These are phyloP conservation scores for Colletotrichum graminicola DNA, from an alignment of 2,329 filamentous ascomycete genomes.

Conservation along the genomic window DNA sequence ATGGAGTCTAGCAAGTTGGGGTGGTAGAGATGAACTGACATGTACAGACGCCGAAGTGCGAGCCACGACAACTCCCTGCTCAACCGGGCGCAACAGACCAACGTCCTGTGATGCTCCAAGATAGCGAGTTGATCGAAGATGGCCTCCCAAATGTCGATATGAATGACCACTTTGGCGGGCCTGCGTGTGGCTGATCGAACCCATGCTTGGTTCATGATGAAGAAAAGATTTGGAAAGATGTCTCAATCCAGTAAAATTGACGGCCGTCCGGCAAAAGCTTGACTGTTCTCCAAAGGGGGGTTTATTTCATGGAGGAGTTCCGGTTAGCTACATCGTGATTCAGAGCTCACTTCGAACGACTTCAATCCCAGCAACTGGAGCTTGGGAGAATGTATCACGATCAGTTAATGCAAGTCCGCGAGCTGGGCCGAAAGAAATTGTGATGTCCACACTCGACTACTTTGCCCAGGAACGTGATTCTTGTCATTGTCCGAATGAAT, in stretches of 20 bases:
- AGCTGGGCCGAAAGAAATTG: neutral
- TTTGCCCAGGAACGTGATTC: neutral
- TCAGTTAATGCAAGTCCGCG: no score
- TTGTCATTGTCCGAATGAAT: neutral
- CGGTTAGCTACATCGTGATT: neutral
- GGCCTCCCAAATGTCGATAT: conserved; percentile 1
- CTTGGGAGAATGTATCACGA: neutral
- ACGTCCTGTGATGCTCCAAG: neutral
- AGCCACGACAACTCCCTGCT: neutral
- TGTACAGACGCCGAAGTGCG: conserved; percentile 16
- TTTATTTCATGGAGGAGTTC: no score
- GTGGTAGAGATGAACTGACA: neutral
- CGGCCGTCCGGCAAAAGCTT: neutral
- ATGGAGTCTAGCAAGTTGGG: neutral
- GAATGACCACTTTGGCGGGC: neutral
- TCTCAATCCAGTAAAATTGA: no score
- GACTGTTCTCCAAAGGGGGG: neutral
- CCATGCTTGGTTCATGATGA: neutral
- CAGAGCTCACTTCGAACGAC: neutral
- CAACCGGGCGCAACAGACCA: conserved; percentile 14
- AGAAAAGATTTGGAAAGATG: neutral
- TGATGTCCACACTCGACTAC: neutral
- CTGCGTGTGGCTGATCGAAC: neutral
- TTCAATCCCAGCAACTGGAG: no score
- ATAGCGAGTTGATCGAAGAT: conserved; percentile 11